Evolutionary conservation across 805 yeast species (phyloP).

Genomic region (Spathaspora hagerdaliae): DNA sequence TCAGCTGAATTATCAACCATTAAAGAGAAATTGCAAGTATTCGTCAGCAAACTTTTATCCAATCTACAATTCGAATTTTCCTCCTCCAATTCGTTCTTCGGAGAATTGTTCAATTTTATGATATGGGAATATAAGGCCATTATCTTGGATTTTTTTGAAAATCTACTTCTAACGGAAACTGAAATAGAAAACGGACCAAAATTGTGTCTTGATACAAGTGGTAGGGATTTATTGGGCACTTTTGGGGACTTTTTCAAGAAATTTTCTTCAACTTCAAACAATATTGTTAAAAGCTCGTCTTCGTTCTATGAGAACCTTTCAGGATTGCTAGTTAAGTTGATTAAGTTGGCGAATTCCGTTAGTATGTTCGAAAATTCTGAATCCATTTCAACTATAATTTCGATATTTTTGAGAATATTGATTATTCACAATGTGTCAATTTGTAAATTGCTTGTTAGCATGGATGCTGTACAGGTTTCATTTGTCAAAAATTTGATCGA

Average conservation of each 20-base stretch:
- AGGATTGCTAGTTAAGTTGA: constrained; percentile 18
- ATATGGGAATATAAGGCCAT: constrained; percentile 24
- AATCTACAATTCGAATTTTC: constrained; percentile 25
- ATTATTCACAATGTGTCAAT: constrained; percentile 53
- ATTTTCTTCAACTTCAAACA: constrained; percentile 35
- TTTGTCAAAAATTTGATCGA: constrained; percentile 46
- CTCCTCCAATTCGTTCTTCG: constrained; percentile 30
- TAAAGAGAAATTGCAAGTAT: constrained; percentile 8
- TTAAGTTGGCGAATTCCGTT: constrained; percentile 8
- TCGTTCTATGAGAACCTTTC: constrained; percentile 20
- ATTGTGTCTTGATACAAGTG: constrained; percentile 3
- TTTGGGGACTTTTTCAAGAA: constrained; percentile 45
- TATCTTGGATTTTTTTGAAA: constrained; percentile 26
- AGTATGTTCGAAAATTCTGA: neutral
- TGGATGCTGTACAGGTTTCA: constrained; percentile 31
- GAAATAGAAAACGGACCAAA: constrained; percentile 3
- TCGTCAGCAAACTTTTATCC: constrained; percentile 14
- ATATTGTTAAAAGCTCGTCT: constrained; percentile 15
- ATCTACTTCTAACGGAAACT: constrained; percentile 19
- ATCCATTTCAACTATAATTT: constrained; percentile 29
- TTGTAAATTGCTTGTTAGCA: constrained; percentile 41
- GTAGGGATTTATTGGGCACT: constrained; percentile 27
- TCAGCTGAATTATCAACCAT: constrained; percentile 5
- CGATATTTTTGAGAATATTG: constrained; percentile 51
- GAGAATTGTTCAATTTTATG: constrained; percentile 34